Evolutionary conservation across 2,329 filamentous ascomycete genomes (phyloP).

Genomic region (Diaporthe nobilis): DNA sequence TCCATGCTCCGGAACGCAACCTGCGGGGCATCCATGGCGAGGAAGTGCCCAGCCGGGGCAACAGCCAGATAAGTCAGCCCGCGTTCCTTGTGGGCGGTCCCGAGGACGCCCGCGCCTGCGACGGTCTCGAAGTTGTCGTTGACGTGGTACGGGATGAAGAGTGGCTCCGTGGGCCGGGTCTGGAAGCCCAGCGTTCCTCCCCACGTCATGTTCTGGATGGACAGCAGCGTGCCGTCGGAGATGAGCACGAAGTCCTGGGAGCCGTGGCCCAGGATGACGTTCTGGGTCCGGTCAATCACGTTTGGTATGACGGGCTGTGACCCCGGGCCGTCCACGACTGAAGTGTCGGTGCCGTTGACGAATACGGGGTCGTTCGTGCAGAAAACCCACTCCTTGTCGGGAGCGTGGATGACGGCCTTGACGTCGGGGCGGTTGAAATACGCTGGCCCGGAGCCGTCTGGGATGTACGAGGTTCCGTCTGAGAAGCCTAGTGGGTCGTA

Average conservation of each 20-base stretch:
- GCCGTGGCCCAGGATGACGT: slow-evolving; percentile 82
- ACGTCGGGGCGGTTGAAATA: slow-evolving; percentile 80
- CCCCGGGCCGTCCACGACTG: slow-evolving; percentile 58
- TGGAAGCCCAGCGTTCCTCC: slow-evolving; percentile 80
- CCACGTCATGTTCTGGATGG: slow-evolving; percentile 88
- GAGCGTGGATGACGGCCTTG: slow-evolving; percentile 79
- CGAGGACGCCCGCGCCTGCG: slow-evolving; percentile 43
- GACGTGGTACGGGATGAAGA: slow-evolving; percentile 78
- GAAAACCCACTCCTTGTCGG: slow-evolving; percentile 64
- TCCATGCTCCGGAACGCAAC: slow-evolving; percentile 38
- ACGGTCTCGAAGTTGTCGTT: slow-evolving; percentile 50
- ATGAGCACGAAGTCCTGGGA: slow-evolving; percentile 77
- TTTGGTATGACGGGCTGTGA: slow-evolving; percentile 73
- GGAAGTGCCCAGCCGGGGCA: slow-evolving; percentile 28
- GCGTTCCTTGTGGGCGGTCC: slow-evolving; percentile 36
- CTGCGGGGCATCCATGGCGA: slow-evolving; percentile 32
- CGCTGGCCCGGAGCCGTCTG: slow-evolving; percentile 66
- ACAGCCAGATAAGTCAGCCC: slow-evolving; percentile 43
- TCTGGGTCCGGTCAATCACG: slow-evolving; percentile 80
- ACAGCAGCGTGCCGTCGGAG: slow-evolving; percentile 77
- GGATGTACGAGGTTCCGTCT: slow-evolving; percentile 71
- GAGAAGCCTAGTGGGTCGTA: slow-evolving; percentile 77
- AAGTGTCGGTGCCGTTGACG: slow-evolving; percentile 62
- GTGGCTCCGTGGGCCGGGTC: slow-evolving; percentile 68
- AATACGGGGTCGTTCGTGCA: slow-evolving; percentile 53